Evolutionary conservation across 2,329 filamentous ascomycete species (phyloP), one percentile per base, ranked within the genome.

Genomic region (Phoma sp.): DNA sequence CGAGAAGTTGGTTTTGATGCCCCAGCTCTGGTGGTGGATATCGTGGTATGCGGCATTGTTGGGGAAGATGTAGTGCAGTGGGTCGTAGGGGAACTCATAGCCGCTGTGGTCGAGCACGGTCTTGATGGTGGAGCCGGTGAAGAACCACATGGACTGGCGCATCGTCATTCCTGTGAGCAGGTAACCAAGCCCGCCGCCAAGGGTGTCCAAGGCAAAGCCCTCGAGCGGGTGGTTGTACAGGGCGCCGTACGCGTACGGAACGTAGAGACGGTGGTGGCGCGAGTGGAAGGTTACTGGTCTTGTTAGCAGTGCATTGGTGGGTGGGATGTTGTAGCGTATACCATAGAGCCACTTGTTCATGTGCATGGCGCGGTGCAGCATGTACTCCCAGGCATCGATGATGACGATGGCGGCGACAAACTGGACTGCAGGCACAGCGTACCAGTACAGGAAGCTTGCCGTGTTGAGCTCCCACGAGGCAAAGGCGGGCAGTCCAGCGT

Each of bases 41-140:
- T 99, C 95, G 73, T 99, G 95, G 77, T 98, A 99, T 32, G 88
- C 89, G 24, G 95, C 94, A 67, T 98, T 97, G 82, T 99, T 98
- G 74, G 90, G 90, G 39, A 93, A 96, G 58, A 98, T 83, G 72
- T 89, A 88, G 81, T 97, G 93, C 49, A 98, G 81, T 2, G 94
- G 94, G 75, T 99, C 95, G 86, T 90, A 98, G 1, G 95, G 95
- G 58, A 99, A 88, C n/a, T 87, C 83, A 73, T 98, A 99, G 62
- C 95, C 95, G 76, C 94, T 97, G 79, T 99, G 95, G 73, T 99
- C 95, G 71, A 97, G 93, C 24, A 98, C 92, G 0, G 95, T 98
- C 82, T 99, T 99, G 81, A 97, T 87, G 7, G 91, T 96, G 29
- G 90, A 94, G 74, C 87, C 84, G 45, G 88, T 88, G 77, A 96